Base-by-base conservation (phyloP, 108 stramenopile species). In the Discostella pseudostelligera region DNA sequence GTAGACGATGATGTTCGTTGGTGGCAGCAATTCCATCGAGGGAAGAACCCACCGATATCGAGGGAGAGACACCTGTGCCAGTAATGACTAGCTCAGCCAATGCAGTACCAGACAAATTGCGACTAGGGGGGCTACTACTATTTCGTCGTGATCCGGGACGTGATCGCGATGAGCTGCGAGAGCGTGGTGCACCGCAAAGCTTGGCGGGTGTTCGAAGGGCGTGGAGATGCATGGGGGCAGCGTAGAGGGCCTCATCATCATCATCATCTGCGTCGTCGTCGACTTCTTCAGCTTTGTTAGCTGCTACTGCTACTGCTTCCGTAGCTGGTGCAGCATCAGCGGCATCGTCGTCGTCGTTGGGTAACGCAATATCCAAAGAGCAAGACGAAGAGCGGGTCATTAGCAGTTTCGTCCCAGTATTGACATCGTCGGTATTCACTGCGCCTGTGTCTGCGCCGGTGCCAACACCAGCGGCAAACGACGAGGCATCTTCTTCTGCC, bases 401-500 rank as follows among this genome's bases (percentile, higher is more conserved):
- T 32, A 32, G 5, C 32, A 32, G 3, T 5, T 32, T 32, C 32
- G 3, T 32, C 32, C 5, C 32, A 32, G 32, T 5, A 32, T 3
- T 5, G 5, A 5, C 32, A 32, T 32, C 32, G 5, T 32, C 32
- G 5, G 32, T 5, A 32, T 32, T 32, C 3, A 5, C 3, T 3
- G 32, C 5, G 32, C 4, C 32, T 4, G 32, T 32, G 32, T 5
- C n/a, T n/a, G n/a, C n/a, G n/a, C n/a, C n/a, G n/a, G n/a, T n/a
- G n/a, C n/a, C n/a, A n/a, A n/a, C 32, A 32, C 32, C 32, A 4
- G 5, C 32, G 32, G 32, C 32, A 3, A 32, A 32, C 5, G 32
- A 32, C 4, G 32, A 32, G 32, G 35, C 48, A 39, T 72, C 71
- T 56, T 72, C 71, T 55, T 72, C 71, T 25, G 62, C 62, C 42